Evolutionary conservation across 225 moss, liverwort and hornwort species (phyloP).

Genomic region (Physcomitrium patens): DNA sequence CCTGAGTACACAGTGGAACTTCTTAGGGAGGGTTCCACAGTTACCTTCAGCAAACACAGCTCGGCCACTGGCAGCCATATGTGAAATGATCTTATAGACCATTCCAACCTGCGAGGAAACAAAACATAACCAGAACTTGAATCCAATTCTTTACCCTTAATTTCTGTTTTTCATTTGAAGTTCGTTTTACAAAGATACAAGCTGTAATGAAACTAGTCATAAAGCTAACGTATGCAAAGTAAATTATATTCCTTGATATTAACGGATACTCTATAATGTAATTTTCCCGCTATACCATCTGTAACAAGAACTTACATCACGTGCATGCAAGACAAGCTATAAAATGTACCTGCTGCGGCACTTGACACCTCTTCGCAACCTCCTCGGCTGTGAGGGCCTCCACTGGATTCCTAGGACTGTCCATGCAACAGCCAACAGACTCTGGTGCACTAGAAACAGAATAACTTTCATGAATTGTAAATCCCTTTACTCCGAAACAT

Average conservation of each 20-base stretch:
- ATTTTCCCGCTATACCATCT: no score
- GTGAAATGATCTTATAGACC: constrained; percentile 81
- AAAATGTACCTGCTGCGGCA: constrained; percentile 62
- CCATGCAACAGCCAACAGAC: not conserved
- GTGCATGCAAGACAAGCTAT: constrained; percentile 8
- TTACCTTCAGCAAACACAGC: constrained; percentile 77
- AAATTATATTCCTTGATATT: not conserved
- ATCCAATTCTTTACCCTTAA: not conserved
- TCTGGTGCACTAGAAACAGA: not conserved
- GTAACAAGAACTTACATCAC: not conserved
- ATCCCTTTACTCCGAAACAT: not conserved
- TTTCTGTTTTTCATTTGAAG: not conserved
- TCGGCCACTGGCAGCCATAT: constrained; percentile 85
- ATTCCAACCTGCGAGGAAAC: constrained; percentile 68
- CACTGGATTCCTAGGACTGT: constrained; percentile 77
- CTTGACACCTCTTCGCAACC: constrained; percentile 68
- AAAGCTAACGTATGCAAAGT: not conserved
- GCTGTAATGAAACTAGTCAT: not conserved
- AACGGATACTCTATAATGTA: not conserved
- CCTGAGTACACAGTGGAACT: constrained; percentile 73
- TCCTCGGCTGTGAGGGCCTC: constrained; percentile 85
- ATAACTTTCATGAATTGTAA: constrained; percentile 19
- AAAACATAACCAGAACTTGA: constrained; percentile 5
- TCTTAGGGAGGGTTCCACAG: constrained; percentile 76
- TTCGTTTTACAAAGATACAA: not conserved